Evolutionary conservation across 1,139 yeast species (phyloP).

Genomic region (Suhomyces taliae): DNA sequence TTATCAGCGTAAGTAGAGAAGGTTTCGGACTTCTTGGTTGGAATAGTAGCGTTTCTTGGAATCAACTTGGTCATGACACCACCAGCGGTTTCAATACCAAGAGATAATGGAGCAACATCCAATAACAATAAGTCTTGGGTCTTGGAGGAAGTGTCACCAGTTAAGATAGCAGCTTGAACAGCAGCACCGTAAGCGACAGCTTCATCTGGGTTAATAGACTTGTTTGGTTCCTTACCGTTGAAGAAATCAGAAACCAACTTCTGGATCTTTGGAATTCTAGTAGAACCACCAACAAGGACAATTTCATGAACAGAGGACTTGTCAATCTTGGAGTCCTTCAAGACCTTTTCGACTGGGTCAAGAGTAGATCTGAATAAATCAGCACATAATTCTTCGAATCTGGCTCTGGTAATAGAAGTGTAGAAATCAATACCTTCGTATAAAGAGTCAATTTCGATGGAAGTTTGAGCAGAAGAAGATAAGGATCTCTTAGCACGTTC

Average conservation of each 20-base stretch:
- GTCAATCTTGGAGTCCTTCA: conserved; percentile 77
- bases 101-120: conserved; percentile 49
- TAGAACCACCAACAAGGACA: conserved; percentile 89
- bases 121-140: conserved; percentile 31
- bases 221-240: conserved; percentile 88
- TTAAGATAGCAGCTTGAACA: conserved; percentile 31
- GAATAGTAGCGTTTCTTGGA: conserved; percentile 48
- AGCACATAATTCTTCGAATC: conserved; percentile 87
- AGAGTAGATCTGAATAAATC: conserved; percentile 81
- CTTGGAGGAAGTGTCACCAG: conserved; percentile 28
- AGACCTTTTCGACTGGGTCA: conserved; percentile 84
- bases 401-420: conserved; percentile 83
- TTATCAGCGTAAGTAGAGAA: conserved; percentile 51
- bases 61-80: conserved; percentile 51
- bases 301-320: conserved; percentile 82
- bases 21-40: conserved; percentile 48
- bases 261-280: conserved; percentile 93
- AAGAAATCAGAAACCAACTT: conserved; percentile 83
- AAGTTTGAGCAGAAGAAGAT: conserved; percentile 83
- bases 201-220: conserved; percentile 74
- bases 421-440: conserved; percentile 80
- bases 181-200: conserved; percentile 79
- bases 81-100: conserved; percentile 50
- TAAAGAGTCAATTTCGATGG: conserved; percentile 82
- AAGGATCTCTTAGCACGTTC: conserved; percentile 91